Percentiles rank a stretch among this genome's conserved stretches.
Evolutionary conservation across 2,329 filamentous ascomycete genomes (phyloP).

Genomic region (Zymoseptoria ardabiliae): DNA sequence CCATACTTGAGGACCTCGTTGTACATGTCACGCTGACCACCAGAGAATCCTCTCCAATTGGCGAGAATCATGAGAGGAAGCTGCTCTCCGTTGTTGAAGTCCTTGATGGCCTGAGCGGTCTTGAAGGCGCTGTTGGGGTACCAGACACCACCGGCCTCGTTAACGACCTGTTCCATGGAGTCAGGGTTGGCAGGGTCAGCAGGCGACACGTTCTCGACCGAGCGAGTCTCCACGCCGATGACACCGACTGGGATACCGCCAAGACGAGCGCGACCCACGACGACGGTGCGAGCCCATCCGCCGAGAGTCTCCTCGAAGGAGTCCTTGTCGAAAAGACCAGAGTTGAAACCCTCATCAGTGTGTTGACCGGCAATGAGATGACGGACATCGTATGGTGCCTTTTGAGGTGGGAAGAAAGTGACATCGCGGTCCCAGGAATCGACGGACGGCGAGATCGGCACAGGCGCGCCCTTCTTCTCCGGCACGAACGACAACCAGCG

Average conservation of each 20-base stretch:
- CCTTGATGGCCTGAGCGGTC: slow-evolving; percentile 95
- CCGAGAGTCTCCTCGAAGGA: slow-evolving; percentile 96
- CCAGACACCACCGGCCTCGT: slow-evolving; percentile 97
- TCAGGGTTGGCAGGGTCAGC: slow-evolving; percentile 97
- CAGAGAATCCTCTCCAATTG: slow-evolving; percentile 99
- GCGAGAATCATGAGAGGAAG: slow-evolving; percentile 97
- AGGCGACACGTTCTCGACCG: slow-evolving; percentile 92
- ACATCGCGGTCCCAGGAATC: slow-evolving; percentile 93
- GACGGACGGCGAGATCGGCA: slow-evolving; percentile 79
- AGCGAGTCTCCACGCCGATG: slow-evolving; percentile 90
- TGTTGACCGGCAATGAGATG: slow-evolving; percentile 88
- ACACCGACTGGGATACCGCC: slow-evolving; percentile 98
- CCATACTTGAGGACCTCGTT: slow-evolving; percentile 99
- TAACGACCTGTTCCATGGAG: slow-evolving; percentile 89
- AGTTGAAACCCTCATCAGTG: slow-evolving; percentile 76
- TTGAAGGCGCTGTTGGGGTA: slow-evolving; percentile 99
- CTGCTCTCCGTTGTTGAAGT: slow-evolving; percentile 99
- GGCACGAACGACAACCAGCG: slow-evolving; percentile 97
- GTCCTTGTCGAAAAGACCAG: slow-evolving; percentile 90
- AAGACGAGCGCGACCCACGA: slow-evolving; percentile 90
- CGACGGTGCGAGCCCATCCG: slow-evolving; percentile 94
- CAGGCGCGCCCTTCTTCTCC: slow-evolving; percentile 85
- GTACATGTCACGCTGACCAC: slow-evolving; percentile 99
- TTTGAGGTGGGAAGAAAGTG: slow-evolving; percentile 69
- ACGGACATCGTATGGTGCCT: slow-evolving; percentile 84